Base-by-base conservation (phyloP, 164 flowering plant genomes). In the Akebia trifoliata region DNA sequence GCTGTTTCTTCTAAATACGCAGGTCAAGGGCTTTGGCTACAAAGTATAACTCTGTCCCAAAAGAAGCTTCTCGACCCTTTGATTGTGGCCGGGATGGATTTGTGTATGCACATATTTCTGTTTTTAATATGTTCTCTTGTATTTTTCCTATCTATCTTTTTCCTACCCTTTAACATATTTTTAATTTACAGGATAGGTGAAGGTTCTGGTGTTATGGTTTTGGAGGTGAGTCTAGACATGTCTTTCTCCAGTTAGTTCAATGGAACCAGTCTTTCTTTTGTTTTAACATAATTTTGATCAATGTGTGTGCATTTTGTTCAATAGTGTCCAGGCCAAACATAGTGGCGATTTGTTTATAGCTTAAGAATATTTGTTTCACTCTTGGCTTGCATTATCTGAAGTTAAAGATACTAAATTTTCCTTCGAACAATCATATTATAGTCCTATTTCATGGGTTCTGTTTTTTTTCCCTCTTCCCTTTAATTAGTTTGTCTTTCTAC, bases 21-120 rank as follows among this genome's bases (percentile, higher is more conserved):
- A 73, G 76, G 61, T 63, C 66, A 60, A 87, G 96, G 74, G 99
- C 99, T 55, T 73, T 94, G 80, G 57, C 85, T n/a, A 79, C 97
- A 42, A 90, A 79, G 68, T 84, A 78, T 69, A 94, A 90, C 65
- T 76, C 77, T 39, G 32, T 65, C 22, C 97, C 99, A 6, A 53
- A 58, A 62, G 87, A 86, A 85, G 81, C 97, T 49, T 88, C 96
- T 30, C 76, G 96, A 40, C 96, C 97, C 29, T 94, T 94, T 79
- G 99, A 94, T 65, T 66, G 84, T 75, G 89, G 70, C 36, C 82
- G 97, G 37, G 97, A 94, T 82, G 99, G 99, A 38, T 94, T 94
- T 77, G 99, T 94, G 97, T 90, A 75, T 75, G 85, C 54, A 10
- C 22, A 60, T 30, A 25, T 10, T 30, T 58, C 24, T 43, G 39